These are phyloP conservation scores for Ogataea henricii DNA, from an alignment of 805 yeast species.

Conservation along the genomic window DNA sequence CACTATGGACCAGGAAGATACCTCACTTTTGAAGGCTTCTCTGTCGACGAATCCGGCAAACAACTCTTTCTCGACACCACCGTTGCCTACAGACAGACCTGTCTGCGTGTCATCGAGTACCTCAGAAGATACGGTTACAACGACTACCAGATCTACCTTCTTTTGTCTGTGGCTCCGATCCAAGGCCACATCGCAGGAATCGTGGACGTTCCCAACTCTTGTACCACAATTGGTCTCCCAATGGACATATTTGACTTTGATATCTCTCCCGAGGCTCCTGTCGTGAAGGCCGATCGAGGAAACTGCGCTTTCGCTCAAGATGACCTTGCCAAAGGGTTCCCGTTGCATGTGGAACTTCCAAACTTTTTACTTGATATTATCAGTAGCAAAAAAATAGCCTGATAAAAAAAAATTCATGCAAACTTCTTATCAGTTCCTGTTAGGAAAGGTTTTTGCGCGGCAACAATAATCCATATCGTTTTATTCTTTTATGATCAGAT, in stretches of 20 bases:
- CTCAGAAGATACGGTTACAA: conserved; percentile 51
- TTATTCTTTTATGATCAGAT: too few relatives aligned
- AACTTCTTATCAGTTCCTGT: too few relatives aligned
- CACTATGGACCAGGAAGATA: conserved; percentile 51
- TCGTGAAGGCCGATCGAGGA: conserved; percentile 35
- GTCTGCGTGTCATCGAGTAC: conserved; percentile 51
- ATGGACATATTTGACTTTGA: conserved; percentile 55
- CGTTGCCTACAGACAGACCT: conserved; percentile 53
- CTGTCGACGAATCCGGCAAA: conserved; percentile 50
- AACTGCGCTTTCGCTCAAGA: conserved; percentile 41
- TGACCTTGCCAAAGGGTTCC: conserved; percentile 24
- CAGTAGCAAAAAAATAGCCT: conserved; percentile 11
- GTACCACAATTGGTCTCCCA: conserved; percentile 53
- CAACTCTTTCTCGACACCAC: conserved; percentile 50
- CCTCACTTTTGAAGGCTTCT: conserved; percentile 54
- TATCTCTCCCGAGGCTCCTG: conserved; percentile 41
- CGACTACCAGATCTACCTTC: conserved; percentile 50
- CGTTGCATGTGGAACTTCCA: conserved; percentile 21
- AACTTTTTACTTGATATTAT: conserved; percentile 22
- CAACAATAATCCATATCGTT: too few relatives aligned
- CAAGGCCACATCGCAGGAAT: conserved; percentile 55
- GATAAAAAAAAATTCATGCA: too few relatives aligned
- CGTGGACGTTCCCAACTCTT: conserved; percentile 54
- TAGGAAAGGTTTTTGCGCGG: too few relatives aligned
- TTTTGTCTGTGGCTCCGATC: conserved; percentile 49